phyloP scores from a whole-genome alignment of 1,139 yeast species.

The Kodamaea plutei region DNA sequence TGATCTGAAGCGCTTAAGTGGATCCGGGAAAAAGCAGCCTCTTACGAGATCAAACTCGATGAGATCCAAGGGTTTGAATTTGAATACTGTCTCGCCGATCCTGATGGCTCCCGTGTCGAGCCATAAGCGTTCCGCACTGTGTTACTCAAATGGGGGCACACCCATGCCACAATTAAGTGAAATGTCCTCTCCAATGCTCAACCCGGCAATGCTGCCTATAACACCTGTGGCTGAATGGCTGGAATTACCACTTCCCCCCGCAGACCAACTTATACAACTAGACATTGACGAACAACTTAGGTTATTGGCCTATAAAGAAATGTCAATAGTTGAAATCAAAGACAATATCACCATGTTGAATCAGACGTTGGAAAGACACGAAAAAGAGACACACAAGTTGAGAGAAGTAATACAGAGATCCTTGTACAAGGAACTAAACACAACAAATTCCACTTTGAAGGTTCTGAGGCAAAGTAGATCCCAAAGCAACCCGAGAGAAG shows the following conservation, averaged over 20 bases:
- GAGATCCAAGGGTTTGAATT: constrained; percentile 27
- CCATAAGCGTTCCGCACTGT: constrained; percentile 7
- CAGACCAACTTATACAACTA: constrained; percentile 25
- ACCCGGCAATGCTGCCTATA: background rate
- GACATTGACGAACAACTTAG: constrained; percentile 55
- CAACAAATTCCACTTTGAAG: constrained; percentile 4
- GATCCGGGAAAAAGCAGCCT: no score
- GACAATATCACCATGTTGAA: constrained; percentile 41
- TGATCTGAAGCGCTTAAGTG: no score
- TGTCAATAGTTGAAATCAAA: constrained; percentile 54
- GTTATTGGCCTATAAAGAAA: constrained; percentile 56
- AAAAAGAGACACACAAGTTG: constrained; percentile 44
- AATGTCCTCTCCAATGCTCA: background rate
- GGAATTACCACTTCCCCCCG: constrained; percentile 32
- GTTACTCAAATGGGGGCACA: constrained; percentile 1
- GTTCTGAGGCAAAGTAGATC: constrained; percentile 9
- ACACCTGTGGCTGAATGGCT: constrained; percentile 9
- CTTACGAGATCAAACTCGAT: constrained; percentile 10
- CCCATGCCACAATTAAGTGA: constrained; percentile 2
- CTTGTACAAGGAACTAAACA: constrained; percentile 32
- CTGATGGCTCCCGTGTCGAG: constrained; percentile 1
- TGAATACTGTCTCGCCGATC: constrained; percentile 32
- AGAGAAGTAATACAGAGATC: constrained; percentile 39
- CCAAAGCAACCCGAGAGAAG: constrained; percentile 31
- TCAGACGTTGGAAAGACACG: constrained; percentile 34